Conservation (phyloP, 2,329 filamentous ascomycete genomes). For the Graphilbum ipis-grandicollis region DNA sequence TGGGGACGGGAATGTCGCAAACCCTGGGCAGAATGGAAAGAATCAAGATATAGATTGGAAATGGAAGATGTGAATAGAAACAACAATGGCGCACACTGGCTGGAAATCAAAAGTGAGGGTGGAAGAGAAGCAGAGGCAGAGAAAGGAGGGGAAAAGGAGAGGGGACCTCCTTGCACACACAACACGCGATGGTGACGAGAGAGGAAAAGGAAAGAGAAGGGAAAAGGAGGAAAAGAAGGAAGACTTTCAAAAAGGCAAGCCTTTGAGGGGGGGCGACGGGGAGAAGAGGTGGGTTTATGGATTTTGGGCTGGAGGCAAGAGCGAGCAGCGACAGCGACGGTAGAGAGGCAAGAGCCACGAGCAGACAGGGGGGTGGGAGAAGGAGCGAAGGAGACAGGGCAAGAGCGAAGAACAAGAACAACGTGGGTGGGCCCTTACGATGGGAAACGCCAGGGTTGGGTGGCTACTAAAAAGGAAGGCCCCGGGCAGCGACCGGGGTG, state of each 20-base stretch:
- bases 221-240: neutral
- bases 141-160: constrained; percentile 7
- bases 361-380: constrained; percentile 7
- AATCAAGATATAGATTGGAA: constrained; percentile 1
- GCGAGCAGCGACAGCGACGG: neutral
- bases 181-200: constrained; percentile 3
- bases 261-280: neutral
- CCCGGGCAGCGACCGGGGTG: constrained; percentile 4
- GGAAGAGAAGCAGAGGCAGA: neutral
- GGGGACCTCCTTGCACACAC: constrained; percentile 2
- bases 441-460: constrained; percentile 12
- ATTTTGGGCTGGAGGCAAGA: constrained; percentile 2
- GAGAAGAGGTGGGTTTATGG: constrained; percentile 10
- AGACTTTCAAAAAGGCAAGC: constrained; percentile 2
- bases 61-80: constrained; percentile 1
- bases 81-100: neutral
- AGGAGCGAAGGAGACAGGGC: constrained; percentile 7
- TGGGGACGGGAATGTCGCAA: constrained; percentile 19
- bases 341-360: neutral
- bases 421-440: constrained; percentile 10
- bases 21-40: constrained; percentile 4
- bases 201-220: constrained; percentile 1
- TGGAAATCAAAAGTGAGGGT: neutral
- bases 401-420: neutral
- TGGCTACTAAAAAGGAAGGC: constrained; percentile 9